Evolutionary conservation across 352 stramenopile species (phyloP).

Genomic region (Phytophthora kernoviae): DNA sequence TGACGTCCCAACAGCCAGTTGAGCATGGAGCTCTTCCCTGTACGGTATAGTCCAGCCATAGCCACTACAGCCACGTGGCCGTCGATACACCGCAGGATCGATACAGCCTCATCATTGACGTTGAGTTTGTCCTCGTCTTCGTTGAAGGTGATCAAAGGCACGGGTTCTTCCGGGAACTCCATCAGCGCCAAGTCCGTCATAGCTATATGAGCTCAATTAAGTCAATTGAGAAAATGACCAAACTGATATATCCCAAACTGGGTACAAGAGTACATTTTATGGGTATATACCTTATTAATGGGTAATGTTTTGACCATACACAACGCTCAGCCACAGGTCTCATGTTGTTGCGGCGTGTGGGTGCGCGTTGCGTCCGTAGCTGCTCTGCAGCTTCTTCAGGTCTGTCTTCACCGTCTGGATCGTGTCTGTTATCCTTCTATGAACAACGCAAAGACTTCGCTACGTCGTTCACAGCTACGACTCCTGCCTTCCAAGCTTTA

Average conservation of each 20-base stretch:
- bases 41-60: conserved; percentile 88
- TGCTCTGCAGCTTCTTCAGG: conserved; percentile 10
- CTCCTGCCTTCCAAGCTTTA: conserved; percentile 15
- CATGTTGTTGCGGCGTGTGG: conserved; percentile 46
- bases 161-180: conserved; percentile 75
- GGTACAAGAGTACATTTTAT: background rate
- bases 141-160: conserved; percentile 87
- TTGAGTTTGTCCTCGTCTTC: conserved; percentile 81
- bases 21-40: conserved; percentile 88
- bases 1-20: conserved; percentile 83
- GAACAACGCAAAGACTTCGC: conserved; percentile 20
- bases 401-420: conserved; percentile 6
- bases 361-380: conserved; percentile 18
- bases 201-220: too few species aligned
- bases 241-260: too few species aligned
- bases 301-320: too few species aligned
- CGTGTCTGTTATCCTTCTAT: conserved; percentile 24
- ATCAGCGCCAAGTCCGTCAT: conserved; percentile 25
- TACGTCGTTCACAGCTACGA: conserved; percentile 6
- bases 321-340: too few species aligned
- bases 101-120: conserved; percentile 79
- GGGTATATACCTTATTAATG: too few species aligned
- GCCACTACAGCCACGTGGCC: conserved; percentile 80
- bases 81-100: conserved; percentile 69
- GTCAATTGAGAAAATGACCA: too few species aligned